phyloP scores from a whole-genome alignment of 202 grass and related monocot genomes.

The Musa balbisiana region DNA sequence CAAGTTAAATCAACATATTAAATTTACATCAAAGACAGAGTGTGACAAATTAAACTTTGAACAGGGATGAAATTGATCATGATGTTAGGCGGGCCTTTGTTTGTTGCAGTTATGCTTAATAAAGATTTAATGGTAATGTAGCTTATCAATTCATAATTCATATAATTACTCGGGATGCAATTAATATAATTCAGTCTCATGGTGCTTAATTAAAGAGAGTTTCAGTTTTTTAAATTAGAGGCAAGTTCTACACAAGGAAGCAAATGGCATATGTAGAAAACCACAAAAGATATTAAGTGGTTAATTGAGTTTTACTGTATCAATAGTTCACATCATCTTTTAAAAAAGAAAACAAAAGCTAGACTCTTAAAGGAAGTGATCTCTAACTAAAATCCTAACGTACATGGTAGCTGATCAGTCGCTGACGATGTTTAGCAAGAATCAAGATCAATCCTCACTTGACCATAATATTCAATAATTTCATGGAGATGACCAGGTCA shows the following conservation, averaged over 20 bases:
- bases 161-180: too few relatives aligned
- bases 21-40: neutral
- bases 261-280: too few relatives aligned
- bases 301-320: neutral
- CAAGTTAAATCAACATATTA: neutral
- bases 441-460: neutral
- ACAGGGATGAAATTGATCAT: too few relatives aligned
- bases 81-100: neutral
- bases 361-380: neutral
- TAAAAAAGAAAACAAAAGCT: too few relatives aligned
- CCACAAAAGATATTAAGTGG: neutral
- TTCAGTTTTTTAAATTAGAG: too few relatives aligned
- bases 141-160: too few relatives aligned
- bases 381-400: neutral
- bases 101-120: neutral
- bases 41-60: neutral
- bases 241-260: too few relatives aligned
- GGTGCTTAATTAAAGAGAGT: too few relatives aligned
- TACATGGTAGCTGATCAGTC: neutral
- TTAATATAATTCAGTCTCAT: too few relatives aligned
- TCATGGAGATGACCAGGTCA: neutral
- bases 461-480: neutral
- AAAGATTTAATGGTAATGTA: too few relatives aligned
- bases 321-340: neutral
- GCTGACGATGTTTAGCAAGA: neutral